Base-by-base conservation (phyloP, 176 grass and related monocot species). In the Oryza meridionalis region DNA sequence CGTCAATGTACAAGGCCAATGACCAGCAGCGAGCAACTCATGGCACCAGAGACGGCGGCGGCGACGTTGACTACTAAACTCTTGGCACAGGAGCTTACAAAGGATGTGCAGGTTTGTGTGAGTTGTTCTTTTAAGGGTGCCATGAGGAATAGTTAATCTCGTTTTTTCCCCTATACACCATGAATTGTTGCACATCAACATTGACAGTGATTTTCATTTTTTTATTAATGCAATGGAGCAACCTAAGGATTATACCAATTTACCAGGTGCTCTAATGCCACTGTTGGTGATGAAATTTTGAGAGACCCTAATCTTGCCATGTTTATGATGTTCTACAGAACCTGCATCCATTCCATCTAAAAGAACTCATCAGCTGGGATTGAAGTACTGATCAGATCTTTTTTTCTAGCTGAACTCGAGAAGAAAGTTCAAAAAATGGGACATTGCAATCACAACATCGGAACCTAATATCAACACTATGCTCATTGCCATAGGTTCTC, bases 211-310 rank as follows among this genome's bases (percentile, higher is more conserved):
- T 21, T 70, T 59, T 47, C 6, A 16, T 45, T 5, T 81, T 87
- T 70, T 15, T 45, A 14, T 17, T 46, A 78, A 77, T 45, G 37
- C 11, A 77, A 87, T 87, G 85, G 65, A 87, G 44, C 63, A 51
- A 4, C 75, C 72, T 17, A 6, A 43, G 13, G 35, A 32, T 72
- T 35, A 64, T 65, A 11, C 64, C 19, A 82, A 77, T 33, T 38
- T 47, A 77, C 70, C 79, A 76, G 85, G 85, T 82, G 65, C 8
- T 38, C 15, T 24, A n/a, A 49, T 38, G 16, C 58, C 67, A 16
- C 16, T 16, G 59, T 9, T 82, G 11, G n/a, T 43, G 11, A 43
- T 15, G 22, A 15, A 31, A 68, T 6, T 32, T 77, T 44, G 12
- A 37, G 81, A 53, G 2, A 35, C 50, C 68, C 55, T 69, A 73